Evolutionary conservation across 805 yeast species (phyloP), one percentile per base, ranked within the genome.

Genomic region (Pichia occidentalis): DNA sequence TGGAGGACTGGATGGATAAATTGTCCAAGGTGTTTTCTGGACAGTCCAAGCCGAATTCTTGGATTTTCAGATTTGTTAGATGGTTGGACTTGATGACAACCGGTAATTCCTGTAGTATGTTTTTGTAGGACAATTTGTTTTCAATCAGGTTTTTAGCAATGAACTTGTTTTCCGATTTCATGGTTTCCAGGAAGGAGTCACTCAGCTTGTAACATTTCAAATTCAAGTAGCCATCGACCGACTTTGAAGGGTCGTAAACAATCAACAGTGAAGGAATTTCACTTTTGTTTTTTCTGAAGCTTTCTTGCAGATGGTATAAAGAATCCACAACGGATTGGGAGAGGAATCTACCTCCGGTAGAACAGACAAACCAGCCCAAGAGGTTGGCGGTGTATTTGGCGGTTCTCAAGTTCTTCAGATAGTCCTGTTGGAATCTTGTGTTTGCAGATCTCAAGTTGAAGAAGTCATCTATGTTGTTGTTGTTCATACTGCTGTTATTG

Each of bases 361-460:
- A 70, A 30, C 81, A 68, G 54, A 84, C 75, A 63, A 83, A 85
- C 86, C 88, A 85, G 24, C 95, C 95, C 46, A 79, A 73, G 43
- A 79, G 69, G 54, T 78, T 83, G 29, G 76, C 68, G 32, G 87
- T 88, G 43, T 74, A 67, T 34, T 80, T 80, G 44, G 77, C 73
- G 39, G 68, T 70, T 51, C 68, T 73, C 46, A 85, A 70, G 43
- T 75, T 72, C 29, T 74, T 71, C 47, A 80, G 65, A 52, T 82
- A 67, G 32, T 80, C 86, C 36, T 71, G 72, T 57, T 81, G 87
- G 63, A 77, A 86, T 56, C 71, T 74, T 42, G 65, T 64, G 42
- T 85, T 84, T 48, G 77, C 68, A 53, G 75, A 71, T 36, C 51
- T 56, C 38, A 78, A 67, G 39, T 74, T 67, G 54, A 73, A 73